Conservation (phyloP, 805 yeast species). For the Lipomyces sp. region DNA sequence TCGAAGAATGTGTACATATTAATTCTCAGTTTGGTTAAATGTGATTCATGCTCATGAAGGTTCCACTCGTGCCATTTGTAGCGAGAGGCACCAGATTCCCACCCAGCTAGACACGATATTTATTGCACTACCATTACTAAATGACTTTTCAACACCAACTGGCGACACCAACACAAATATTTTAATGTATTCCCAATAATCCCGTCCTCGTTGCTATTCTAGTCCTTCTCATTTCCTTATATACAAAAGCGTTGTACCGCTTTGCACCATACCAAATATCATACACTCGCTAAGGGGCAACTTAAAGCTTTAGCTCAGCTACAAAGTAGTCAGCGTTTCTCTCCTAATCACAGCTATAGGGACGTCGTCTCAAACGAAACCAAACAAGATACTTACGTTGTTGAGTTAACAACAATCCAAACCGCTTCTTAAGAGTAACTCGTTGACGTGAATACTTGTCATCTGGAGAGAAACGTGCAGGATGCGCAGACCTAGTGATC, state of each 20-base stretch:
- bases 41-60: no score
- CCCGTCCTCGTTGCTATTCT: not conserved
- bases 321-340: not conserved
- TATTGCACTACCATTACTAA: not conserved
- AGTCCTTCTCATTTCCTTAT: not conserved
- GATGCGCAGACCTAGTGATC: conserved; percentile 98
- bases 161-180: not conserved
- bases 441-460: conserved; percentile 99
- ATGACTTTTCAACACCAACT: no score
- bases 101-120: not conserved
- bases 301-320: conserved; percentile 26
- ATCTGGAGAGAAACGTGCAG: conserved; percentile 99
- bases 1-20: no score
- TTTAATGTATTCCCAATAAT: not conserved
- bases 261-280: not conserved
- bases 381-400: conserved; percentile 45
- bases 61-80: not conserved
- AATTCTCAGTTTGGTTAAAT: no score
- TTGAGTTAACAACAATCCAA: conserved; percentile 83
- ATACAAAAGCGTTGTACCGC: not conserved
- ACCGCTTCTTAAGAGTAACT: conserved; percentile 96
- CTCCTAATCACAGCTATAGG: not conserved
- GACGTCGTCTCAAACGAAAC: not conserved
- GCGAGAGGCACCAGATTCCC: not conserved
- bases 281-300: not conserved